Percentiles rank a stretch among this genome's conserved stretches.
Conservation (phyloP, 176 grass and related monocot species). For the Melocanna baccifera region DNA sequence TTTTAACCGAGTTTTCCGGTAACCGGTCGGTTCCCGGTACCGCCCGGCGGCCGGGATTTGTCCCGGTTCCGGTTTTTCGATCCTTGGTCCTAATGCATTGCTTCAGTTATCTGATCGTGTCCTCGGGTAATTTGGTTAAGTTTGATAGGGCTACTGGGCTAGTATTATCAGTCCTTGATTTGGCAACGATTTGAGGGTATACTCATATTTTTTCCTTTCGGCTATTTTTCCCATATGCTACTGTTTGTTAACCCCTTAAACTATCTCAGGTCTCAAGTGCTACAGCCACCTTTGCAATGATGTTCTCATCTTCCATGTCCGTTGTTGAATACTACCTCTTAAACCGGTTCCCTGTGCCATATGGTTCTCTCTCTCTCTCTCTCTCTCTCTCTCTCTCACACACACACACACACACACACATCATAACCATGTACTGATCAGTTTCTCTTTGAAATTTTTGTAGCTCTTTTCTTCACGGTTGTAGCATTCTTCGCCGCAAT, state of each 20-base stretch:
- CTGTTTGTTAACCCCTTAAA: background rate
- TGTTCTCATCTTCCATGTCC: constrained; percentile 85
- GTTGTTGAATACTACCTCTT: constrained; percentile 77
- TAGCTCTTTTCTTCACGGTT: constrained; percentile 53
- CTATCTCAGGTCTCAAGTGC: constrained; percentile 68
- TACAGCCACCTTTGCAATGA: constrained; percentile 85
- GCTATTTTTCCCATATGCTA: background rate
- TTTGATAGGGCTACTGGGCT: too few species aligned
- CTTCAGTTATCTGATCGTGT: background rate
- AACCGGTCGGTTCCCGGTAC: too few species aligned
- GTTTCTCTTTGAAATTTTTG: background rate
- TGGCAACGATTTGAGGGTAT: background rate
- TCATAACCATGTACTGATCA: background rate
- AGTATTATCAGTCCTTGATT: too few species aligned
- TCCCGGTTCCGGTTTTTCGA: too few species aligned
- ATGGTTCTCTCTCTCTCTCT: constrained; percentile 30
- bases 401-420: too few species aligned
- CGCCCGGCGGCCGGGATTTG: too few species aligned
- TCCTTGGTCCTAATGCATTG: background rate
- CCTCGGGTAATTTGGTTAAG: background rate
- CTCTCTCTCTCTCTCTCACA: background rate
- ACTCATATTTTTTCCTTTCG: background rate
- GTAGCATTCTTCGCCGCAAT: constrained; percentile 51
- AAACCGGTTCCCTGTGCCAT: constrained; percentile 60
- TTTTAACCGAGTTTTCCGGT: too few species aligned